Evolutionary conservation across 1,284 basidiomycete genomes (phyloP), one percentile per base, ranked within the genome.

Genomic region (Moesziomyces antarcticus): DNA sequence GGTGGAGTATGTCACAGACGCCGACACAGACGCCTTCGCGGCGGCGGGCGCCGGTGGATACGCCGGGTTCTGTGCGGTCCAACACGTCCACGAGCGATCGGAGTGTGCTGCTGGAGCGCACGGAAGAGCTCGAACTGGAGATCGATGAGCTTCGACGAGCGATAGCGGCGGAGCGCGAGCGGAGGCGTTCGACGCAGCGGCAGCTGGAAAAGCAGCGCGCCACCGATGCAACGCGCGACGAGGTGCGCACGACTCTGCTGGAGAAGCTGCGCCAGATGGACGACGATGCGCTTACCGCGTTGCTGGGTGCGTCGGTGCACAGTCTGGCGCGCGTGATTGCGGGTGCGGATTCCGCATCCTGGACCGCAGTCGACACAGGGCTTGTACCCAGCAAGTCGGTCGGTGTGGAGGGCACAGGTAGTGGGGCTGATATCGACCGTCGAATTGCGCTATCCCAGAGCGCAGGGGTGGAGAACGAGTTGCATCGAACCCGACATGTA

Each of bases 11-110:
- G 68, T 65, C 68, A 3, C 59, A 69, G 0, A 64, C 56, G 9
- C 60, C 66, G 0, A 56, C 37, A 1, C 11, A 21, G 2, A 66
- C 68, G 18, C 61, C 69, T 6, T 63, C 63, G 6, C 69, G 62
- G 43, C 58, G 57, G 9, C 69, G 56, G 5, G 43, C 18, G 5
- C 24, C 14, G 0, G 44, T 53, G 25, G 64, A 63, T 7, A 73
- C 70, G 0, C 70, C 70, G 1, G 59, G 56, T n/a, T 67, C 64
- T 0, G 56, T 51, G 18, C 70, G 70, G n/a, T 67, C 64, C 4
- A 62, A 50, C 11, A 50, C 59, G 1, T 60, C 68, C 18, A 35
- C 41, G 20, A 52, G 49, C 7, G 64, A 67, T 20, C 70, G 64
- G 16, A 22, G 33, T 11, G 60, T 59, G 1, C 60, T 73, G 3